Evolutionary conservation across 2,329 filamentous ascomycete species (phyloP), one percentile per base, ranked within the genome.

Genomic region (Pseudogymnoascus sp.): DNA sequence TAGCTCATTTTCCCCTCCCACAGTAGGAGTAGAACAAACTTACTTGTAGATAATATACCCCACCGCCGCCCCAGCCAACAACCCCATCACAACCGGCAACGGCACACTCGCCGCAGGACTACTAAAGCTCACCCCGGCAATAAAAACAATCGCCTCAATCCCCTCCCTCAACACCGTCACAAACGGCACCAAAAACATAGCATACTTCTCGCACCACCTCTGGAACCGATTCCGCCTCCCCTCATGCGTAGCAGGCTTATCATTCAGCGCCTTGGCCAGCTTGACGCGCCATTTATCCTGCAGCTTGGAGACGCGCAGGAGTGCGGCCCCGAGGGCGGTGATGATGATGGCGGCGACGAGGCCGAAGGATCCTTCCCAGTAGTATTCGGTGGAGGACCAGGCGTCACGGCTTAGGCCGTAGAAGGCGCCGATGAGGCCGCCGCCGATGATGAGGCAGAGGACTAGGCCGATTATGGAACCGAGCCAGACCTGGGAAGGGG

Each of bases 261-360:
- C 65, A 67, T 89, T 84, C 31, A 94, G 75, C 2, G 89, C 84
- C 68, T 83, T 84, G 15, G 87, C 84, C 25, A 96, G 84, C 82
- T 94, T 94, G 69, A 88, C 78, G n/a, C 86, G 84, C 92, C 91
- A 96, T 75, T 94, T 94, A 65, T 89, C 86, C 73, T 92, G 89
- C 74, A 94, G 83, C 75, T 93, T 94, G 65, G 86, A 88, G 62
- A 96, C 82, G 27, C 91, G 87, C 6, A 96, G 83, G 31, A 96
- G 83, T 4, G 89, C 90, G 33, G 86, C 87, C 29, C 91, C 91
- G 78, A 95, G 88, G 65, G 91, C 68, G 36, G 89, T 89, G 75
- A 96, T 94, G 76, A 96, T 91, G 67, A 94, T 67, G 15, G 85
- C 81, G 2, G 91, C 90, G 59, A 94, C 73, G 41, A 96, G 78